Evolutionary conservation across 148 eudicot species (phyloP), one percentile per base, ranked within the genome.

Genomic region (Fagopyrum esculentum): DNA sequence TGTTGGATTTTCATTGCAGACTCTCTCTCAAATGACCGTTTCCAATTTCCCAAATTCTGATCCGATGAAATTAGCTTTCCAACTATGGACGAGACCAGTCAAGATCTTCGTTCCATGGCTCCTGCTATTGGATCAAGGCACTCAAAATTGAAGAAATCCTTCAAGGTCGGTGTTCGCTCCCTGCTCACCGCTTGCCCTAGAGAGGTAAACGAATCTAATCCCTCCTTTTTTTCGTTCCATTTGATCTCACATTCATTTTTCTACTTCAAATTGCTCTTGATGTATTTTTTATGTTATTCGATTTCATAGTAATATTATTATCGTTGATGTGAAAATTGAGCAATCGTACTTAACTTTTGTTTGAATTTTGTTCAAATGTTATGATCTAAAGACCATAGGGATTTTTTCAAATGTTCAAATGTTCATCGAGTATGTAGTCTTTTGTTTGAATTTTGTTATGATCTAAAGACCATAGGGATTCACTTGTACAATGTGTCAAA

Each of bases 121-220:
- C n/a, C n/a, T n/a, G n/a, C n/a, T n/a, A n/a, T n/a, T n/a, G n/a
- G n/a, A n/a, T n/a, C n/a, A n/a, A 77, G 86, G 72, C 87, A 83
- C 35, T 70, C 69, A 78, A 84, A 84, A 60, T 35, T 91, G 88
- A 89, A 82, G 77, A 88, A 81, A 74, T 82, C 90, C n/a, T 86
- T 91, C 78, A 81, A 81, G 77, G 84, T 80, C 6, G 79, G 72
- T 13, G 45, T 86, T 12, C 83, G 82, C 12, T 81, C 88, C 78
- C 77, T 91, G 49, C 89, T 89, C 66, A 88, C 89, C 16, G 82
- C 92, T 13, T 85, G 86, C 75, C 76, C 92, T 40, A 84, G 76
- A 16, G 89, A 91, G 92, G 97, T 91, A 74, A 46, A 3, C 16
- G 15, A 45, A 54, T 4, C 17, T 49, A 9, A 30, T 66, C 26